Conservation (phyloP, 208 protist genomes). For the Wallacemonas sp. region DNA sequence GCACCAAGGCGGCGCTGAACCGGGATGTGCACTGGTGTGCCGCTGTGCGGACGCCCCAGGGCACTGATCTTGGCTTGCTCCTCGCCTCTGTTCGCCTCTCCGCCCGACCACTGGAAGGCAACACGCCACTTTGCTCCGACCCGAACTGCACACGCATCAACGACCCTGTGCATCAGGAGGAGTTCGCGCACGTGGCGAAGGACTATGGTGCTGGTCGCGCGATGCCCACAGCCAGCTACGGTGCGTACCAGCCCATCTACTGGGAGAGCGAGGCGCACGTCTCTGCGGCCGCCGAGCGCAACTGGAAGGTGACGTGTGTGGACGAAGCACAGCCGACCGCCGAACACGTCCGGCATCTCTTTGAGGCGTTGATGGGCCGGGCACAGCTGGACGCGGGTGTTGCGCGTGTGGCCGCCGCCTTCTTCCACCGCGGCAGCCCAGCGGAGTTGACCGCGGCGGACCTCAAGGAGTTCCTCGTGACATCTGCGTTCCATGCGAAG, state of each 20-base stretch:
- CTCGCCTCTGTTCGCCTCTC: constrained; percentile 60
- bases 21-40: constrained; percentile 75
- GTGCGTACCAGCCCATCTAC: constrained; percentile 69
- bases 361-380: constrained; percentile 77
- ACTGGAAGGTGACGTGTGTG: constrained; percentile 52
- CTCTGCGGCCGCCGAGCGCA: constrained; percentile 48
- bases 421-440: constrained; percentile 27
- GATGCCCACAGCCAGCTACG: constrained; percentile 46
- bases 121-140: constrained; percentile 43
- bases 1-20: constrained; percentile 37
- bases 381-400: constrained; percentile 30
- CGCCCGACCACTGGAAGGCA: constrained; percentile 42
- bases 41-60: constrained; percentile 56
- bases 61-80: constrained; percentile 65
- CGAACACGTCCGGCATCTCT: constrained; percentile 83
- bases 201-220: constrained; percentile 34
- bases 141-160: constrained; percentile 62
- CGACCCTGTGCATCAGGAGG: constrained; percentile 75
- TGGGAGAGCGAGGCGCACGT: constrained; percentile 78
- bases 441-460: constrained; percentile 37
- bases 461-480: constrained; percentile 71
- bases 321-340: constrained; percentile 54
- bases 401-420: constrained; percentile 39
- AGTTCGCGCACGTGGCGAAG: constrained; percentile 62
- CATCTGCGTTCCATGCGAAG: constrained; percentile 61